A percentile compares a stretch with the other conserved stretches of the same genome.
Conservation (phyloP, 306 rosid genomes). For the Quercus engelmannii region DNA sequence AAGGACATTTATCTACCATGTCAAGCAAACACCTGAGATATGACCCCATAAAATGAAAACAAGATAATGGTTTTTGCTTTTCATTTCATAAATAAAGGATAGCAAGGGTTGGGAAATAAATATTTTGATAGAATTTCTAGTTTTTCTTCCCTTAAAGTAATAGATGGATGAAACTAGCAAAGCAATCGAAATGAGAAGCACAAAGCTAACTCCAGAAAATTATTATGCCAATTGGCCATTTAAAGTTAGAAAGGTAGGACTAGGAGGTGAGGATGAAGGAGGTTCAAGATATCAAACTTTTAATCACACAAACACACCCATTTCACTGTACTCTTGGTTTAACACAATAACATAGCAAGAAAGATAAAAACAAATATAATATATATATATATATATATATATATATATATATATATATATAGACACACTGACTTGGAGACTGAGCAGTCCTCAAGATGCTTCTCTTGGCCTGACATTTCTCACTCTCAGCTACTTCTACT, state of each 20-base stretch:
- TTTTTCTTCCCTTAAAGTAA: neutral
- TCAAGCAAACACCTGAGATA: neutral
- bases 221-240: neutral
- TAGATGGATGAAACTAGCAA: neutral
- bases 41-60: neutral
- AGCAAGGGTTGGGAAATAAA: neutral
- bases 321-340: too few relatives aligned
- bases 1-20: neutral
- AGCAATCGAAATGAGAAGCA: neutral
- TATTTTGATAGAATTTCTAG: neutral
- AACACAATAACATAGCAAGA: neutral
- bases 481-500: neutral
- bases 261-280: too few relatives aligned
- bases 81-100: neutral
- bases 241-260: neutral
- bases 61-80: neutral
- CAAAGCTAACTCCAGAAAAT: neutral
- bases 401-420: neutral
- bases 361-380: neutral
- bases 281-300: neutral
- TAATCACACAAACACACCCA: neutral
- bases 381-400: neutral
- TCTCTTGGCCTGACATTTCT: constrained; percentile 65
- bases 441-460: constrained; percentile 85
- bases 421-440: constrained; percentile 67